Evolutionary conservation across 306 rosid species (phyloP), one percentile per base, ranked within the genome.

Genomic region (Phaseolus lunatus): DNA sequence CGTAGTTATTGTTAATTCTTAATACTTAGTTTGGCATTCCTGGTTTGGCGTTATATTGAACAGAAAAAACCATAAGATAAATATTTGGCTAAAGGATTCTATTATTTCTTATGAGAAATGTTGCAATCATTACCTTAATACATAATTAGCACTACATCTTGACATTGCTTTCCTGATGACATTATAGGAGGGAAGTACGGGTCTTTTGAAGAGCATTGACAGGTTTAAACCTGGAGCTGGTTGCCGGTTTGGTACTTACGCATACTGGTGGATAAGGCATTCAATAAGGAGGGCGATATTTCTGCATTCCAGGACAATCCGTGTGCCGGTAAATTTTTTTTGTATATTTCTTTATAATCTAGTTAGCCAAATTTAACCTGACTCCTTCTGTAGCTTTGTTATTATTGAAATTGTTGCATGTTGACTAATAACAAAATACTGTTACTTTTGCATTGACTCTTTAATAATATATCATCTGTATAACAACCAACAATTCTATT

Each of bases 181-280:
- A 24, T 83, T 71, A 20, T 80, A 94, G 98, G 96, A 85, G 82
- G 97, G 98, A 85, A 92, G 93, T 80, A 83, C 87, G 86, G 98
- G 98, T 23, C 97, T 94, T 59, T 87, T 88, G 92, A 92, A 76
- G 88, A 90, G 97, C 69, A 83, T 94, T 2, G 93, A 89, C 81
- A 94, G 86, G 82, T 92, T 92, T 88, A 90, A 90, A 87, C 98
- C 96, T 65, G 89, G 78, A 83, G 91, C 83, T 65, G 96, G 95
- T 83, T 90, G 95, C 83, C 96, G 97, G 50, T 90, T 92, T 80
- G 86, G 86, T 68, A 85, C 90, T 72, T 94, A 94, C 53, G 98
- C 98, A 56, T 94, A 90, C 75, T 94, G 97, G 96, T 94, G 97
- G 98, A 92, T 94, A 83, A 92, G 91, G 82, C 96, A 92, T 80